Conservation (phyloP, 306 rosid species). For the Arachis stenosperma region DNA sequence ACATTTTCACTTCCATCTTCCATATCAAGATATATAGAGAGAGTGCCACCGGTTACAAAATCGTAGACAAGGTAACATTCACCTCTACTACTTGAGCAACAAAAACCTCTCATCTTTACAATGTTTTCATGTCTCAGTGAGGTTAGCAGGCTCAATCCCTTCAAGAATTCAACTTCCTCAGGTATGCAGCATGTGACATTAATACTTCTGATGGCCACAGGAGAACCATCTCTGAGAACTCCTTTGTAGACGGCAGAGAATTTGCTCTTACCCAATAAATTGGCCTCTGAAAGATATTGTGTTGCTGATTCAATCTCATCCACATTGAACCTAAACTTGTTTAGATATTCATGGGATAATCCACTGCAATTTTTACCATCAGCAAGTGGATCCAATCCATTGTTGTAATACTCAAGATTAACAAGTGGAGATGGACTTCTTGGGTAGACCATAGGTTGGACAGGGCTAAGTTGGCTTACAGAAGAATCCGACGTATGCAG, state of each 20-base stretch:
- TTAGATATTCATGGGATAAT: conserved; percentile 52
- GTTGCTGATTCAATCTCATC: conserved; percentile 91
- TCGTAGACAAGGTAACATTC: conserved; percentile 84
- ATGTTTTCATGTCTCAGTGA: conserved; percentile 80
- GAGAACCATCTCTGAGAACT: conserved; percentile 76
- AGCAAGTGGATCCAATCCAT: conserved; percentile 70
- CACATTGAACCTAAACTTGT: conserved; percentile 59
- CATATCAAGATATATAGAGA: conserved; percentile 68
- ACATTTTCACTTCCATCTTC: conserved; percentile 59
- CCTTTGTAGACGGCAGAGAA: conserved; percentile 82
- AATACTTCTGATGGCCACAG: conserved; percentile 69
- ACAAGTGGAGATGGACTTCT: conserved; percentile 81
- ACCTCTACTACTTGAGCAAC: conserved; percentile 83
- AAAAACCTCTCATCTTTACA: conserved; percentile 77
- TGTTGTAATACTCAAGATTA: conserved; percentile 65
- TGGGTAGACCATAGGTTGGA: conserved; percentile 59
- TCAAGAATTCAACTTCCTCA: conserved; percentile 73
- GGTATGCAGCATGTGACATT: conserved; percentile 71
- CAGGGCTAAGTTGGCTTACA: conserved; percentile 59
- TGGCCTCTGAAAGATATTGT: conserved; percentile 73
- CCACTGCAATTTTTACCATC: conserved; percentile 54
- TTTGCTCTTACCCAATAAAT: conserved; percentile 67
- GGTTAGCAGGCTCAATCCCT: conserved; percentile 60
- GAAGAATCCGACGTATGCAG: conserved; percentile 54
- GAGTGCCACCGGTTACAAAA: conserved; percentile 59